Base-by-base conservation (phyloP, 2,329 filamentous ascomycete genomes). In the Rachicladosporium sp. region DNA sequence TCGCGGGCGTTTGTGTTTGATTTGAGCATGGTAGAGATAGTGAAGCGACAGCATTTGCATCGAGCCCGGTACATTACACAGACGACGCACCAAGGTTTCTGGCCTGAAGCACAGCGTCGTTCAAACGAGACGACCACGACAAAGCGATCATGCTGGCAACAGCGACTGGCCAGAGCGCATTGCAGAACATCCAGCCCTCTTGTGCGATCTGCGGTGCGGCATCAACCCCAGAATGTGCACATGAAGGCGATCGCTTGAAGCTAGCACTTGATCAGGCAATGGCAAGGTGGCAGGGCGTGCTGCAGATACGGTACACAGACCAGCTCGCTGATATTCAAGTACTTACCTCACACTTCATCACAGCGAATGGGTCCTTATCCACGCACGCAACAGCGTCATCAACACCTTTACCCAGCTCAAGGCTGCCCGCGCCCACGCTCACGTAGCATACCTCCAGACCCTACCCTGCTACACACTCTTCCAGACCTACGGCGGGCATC, bases 401-500 rank as follows among this genome's bases (percentile, higher is more conserved):
- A 55, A 58, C 31, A 63, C 61, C 29, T 68, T 66, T 52, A 56
- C 64, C 36, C 52, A 57, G 9, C 54, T 66, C 36, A 60, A 56
- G 10, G 53, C 57, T 27, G 56, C 56, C 35, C 61, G 65, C 42
- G 59, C 65, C 40, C 52, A 59, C 37, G 58, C 61, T 13, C 63
- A 67, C 40, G 50, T 57, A 10, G 56, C 59, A 34, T 66, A 68
- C 42, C 60, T 69, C 10, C 53, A 58, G 32, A 63, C 63, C 1
- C 54, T 68, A 2, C 65, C 65, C 4, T 64, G 62, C 52, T 68
- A 67, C 54, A 60, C 61, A 36, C 50, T 69, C 32, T 68, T 66
- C 52, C 59, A 63, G 48, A 62, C 63, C 39, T 67, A 65, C 47
- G 60, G 57, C 4, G 64, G 65, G 31, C 53, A 61, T 29, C 65